Evolutionary conservation across 2,329 filamentous ascomycete species (phyloP).

Genomic region (Fusarium bactridioides): DNA sequence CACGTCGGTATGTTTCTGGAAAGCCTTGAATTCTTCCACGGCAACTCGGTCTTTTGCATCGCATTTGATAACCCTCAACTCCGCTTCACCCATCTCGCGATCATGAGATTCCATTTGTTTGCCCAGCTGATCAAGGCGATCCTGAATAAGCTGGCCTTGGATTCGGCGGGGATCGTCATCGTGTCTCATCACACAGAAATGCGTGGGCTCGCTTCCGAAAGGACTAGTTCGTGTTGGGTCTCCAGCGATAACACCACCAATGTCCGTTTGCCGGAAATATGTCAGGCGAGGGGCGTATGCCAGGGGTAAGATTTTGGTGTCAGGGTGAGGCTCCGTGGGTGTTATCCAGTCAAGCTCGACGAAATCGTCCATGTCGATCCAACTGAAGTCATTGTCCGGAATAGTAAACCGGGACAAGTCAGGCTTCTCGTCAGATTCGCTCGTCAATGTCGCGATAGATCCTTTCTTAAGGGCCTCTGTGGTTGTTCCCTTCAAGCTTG

Average conservation of each 20-base stretch:
- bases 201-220: slow-evolving; percentile 92
- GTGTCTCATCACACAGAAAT: slow-evolving; percentile 93
- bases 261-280: slow-evolving; percentile 96
- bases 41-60: slow-evolving; percentile 59
- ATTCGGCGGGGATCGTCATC: slow-evolving; percentile 89
- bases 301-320: slow-evolving; percentile 92
- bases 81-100: slow-evolving; percentile 75
- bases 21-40: slow-evolving; percentile 67
- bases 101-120: slow-evolving; percentile 80
- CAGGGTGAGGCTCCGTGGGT: slow-evolving; percentile 86
- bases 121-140: slow-evolving; percentile 79
- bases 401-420: slow-evolving; percentile 92
- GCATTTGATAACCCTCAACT: slow-evolving; percentile 68
- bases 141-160: slow-evolving; percentile 84
- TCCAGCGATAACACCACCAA: slow-evolving; percentile 79
- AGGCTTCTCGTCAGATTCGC: slow-evolving; percentile 65
- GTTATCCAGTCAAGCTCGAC: slow-evolving; percentile 97
- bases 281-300: slow-evolving; percentile 94
- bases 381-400: slow-evolving; percentile 91
- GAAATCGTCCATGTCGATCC: slow-evolving; percentile 99
- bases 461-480: slow-evolving; percentile 76
- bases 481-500: slow-evolving; percentile 83
- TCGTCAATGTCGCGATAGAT: slow-evolving; percentile 59
- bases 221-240: slow-evolving; percentile 84
- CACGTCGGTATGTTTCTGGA: slow-evolving; percentile 63